A percentile compares a stretch with the other conserved stretches of the same genome.
Evolutionary conservation across 495 filamentous ascomycete species (phyloP).

Genomic region (Annulohypoxylon moriforme): DNA sequence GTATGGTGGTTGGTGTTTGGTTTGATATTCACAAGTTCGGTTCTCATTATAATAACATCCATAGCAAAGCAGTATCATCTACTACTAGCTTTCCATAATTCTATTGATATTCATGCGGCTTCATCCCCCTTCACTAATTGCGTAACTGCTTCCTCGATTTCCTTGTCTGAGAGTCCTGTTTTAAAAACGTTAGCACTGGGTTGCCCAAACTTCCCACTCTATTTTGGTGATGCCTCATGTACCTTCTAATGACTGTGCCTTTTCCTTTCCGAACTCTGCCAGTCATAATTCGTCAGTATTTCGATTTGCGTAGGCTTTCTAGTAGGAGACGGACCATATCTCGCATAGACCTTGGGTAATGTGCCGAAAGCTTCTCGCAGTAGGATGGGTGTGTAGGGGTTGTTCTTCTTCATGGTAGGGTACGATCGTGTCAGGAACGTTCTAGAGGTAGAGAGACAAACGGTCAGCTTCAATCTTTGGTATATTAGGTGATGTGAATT

Average conservation of each 20-base stretch:
- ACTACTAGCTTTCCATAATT: conserved; percentile 6
- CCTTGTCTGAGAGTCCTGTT: conserved; percentile 84
- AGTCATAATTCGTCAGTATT: conserved; percentile 19
- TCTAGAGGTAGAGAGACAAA: conserved; percentile 58
- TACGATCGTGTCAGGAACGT: conserved; percentile 91
- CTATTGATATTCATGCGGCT: conserved; percentile 32
- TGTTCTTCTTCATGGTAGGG: conserved; percentile 99
- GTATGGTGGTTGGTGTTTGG: background rate
- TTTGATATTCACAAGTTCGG: conserved; percentile 20
- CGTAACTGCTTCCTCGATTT: conserved; percentile 90
- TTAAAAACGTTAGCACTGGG: conserved; percentile 5
- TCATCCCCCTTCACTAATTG: conserved; percentile 74
- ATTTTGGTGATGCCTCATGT: background rate
- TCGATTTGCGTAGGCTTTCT: background rate
- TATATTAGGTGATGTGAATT: conserved; percentile 7
- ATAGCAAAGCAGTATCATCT: conserved; percentile 10
- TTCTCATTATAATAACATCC: conserved; percentile 29
- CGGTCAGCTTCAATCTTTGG: conserved; percentile 6
- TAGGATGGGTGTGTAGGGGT: conserved; percentile 93
- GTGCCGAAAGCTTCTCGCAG: conserved; percentile 88
- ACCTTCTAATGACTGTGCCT: conserved; percentile 84
- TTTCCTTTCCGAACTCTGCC: conserved; percentile 88
- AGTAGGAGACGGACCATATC: conserved; percentile 78
- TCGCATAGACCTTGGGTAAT: conserved; percentile 85
- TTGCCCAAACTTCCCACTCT: conserved; percentile 30